A percentile compares a stretch with the other conserved stretches of the same genome.
These are phyloP conservation scores for Vigna trinervia DNA, from an alignment of 306 rosid genomes.

Conservation along the genomic window DNA sequence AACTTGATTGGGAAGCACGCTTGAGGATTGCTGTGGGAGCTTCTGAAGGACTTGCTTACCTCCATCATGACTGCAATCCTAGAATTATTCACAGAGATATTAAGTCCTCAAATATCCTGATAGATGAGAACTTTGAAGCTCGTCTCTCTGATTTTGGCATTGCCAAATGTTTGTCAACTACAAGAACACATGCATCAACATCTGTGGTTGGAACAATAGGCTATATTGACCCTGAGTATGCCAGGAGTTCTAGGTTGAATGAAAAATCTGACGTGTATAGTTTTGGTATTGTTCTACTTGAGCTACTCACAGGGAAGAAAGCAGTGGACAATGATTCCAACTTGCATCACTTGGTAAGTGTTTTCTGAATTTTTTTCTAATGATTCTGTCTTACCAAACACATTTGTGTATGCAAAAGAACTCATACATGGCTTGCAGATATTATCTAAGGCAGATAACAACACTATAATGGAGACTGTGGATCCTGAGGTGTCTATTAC, in stretches of 20 bases:
- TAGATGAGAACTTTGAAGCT: constrained; percentile 31
- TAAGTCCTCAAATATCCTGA: constrained; percentile 22
- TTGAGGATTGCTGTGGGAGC: constrained; percentile 28
- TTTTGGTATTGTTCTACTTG: constrained; percentile 31
- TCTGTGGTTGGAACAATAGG: constrained; percentile 26
- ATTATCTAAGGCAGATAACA: constrained; percentile 28
- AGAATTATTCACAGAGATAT: constrained; percentile 23
- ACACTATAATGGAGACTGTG: constrained; percentile 30
- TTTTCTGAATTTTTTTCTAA: not conserved
- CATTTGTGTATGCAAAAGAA: not conserved
- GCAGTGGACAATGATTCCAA: constrained; percentile 25
- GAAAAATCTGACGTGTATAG: constrained; percentile 33
- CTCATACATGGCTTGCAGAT: constrained; percentile 1
- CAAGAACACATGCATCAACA: constrained; percentile 19
- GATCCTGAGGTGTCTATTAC: constrained; percentile 28
- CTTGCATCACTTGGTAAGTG: constrained; percentile 9
- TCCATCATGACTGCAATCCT: constrained; percentile 31
- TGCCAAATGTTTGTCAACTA: constrained; percentile 21
- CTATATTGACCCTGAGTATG: constrained; percentile 31
- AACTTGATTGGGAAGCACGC: constrained; percentile 33
- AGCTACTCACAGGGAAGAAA: constrained; percentile 24
- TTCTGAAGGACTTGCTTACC: constrained; percentile 35
- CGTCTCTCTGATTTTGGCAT: constrained; percentile 28
- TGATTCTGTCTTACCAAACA: not conserved
- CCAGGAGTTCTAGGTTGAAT: constrained; percentile 27